Conservation (phyloP, 108 stramenopile genomes). For the Epithemia pelagica region DNA sequence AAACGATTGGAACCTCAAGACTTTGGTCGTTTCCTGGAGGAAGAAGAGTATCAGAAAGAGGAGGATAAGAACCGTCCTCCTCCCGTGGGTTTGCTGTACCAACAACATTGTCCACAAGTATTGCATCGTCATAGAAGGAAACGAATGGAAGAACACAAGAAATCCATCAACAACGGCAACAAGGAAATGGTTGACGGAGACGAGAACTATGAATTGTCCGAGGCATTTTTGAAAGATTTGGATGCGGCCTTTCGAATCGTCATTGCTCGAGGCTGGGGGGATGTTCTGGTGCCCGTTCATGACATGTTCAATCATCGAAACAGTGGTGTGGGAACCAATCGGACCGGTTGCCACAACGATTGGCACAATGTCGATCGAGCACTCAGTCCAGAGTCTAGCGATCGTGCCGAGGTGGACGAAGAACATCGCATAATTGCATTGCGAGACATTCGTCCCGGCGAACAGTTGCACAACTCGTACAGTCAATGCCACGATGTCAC, state of each 20-base stretch:
- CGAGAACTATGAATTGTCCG: not conserved
- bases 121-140: not conserved
- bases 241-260: conserved; percentile 37
- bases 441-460: conserved; percentile 43
- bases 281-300: conserved; percentile 53
- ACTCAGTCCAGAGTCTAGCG: not conserved
- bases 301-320: conserved; percentile 62
- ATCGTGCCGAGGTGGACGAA: conserved; percentile 5
- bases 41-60: not conserved
- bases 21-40: not conserved
- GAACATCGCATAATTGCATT: conserved; percentile 20
- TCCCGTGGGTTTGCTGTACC: not conserved
- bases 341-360: not conserved
- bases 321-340: not conserved
- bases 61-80: not conserved
- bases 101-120: not conserved
- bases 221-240: not conserved
- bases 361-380: conserved; percentile 19
- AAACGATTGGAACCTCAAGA: not conserved
- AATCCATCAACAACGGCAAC: not conserved
- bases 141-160: not conserved
- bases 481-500: conserved; percentile 26
- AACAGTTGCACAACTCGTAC: conserved; percentile 62
- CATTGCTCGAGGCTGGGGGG: conserved; percentile 51
- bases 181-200: too few relatives aligned